A percentile compares a stretch with the other conserved stretches of the same genome.
Evolutionary conservation across 352 stramenopile species (phyloP).

Genomic region (Pythium brassicae): DNA sequence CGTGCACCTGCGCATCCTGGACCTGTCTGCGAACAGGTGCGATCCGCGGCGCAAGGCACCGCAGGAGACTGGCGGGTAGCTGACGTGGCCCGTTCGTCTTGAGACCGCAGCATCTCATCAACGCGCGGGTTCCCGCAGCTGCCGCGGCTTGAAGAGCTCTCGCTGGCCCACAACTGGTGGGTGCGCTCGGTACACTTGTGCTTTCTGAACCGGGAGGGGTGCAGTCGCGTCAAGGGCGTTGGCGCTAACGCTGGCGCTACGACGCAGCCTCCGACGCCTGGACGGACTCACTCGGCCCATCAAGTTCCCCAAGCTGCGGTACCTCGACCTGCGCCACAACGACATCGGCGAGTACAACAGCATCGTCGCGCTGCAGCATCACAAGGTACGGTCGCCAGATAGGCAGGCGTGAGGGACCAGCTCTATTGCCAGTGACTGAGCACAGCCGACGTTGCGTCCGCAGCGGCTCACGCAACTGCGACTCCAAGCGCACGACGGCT

Average conservation of each 20-base stretch:
- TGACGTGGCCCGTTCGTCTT: not conserved
- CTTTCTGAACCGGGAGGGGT: no score
- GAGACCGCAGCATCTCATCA: constrained; percentile 34
- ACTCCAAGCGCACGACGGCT: constrained; percentile 50
- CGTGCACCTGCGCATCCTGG: constrained; percentile 57
- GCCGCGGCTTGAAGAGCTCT: constrained; percentile 62
- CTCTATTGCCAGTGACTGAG: no score
- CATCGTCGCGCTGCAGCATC: constrained; percentile 39
- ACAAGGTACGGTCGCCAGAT: constrained; percentile 35
- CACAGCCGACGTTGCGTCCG: not conserved
- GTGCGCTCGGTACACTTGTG: no score
- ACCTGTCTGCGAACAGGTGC: constrained; percentile 75
- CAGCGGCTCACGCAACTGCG: constrained; percentile 55
- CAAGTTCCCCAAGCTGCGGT: constrained; percentile 69
- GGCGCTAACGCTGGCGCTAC: not conserved
- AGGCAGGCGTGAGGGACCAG: no score
- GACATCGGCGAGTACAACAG: constrained; percentile 34
- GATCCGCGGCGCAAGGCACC: not conserved
- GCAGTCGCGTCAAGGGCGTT: no score
- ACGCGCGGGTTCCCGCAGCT: constrained; percentile 59
- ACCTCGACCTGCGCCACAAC: constrained; percentile 72
- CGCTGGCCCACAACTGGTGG: constrained; percentile 69
- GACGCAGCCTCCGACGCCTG: constrained; percentile 32
- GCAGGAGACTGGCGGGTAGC: no score
- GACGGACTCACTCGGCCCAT: constrained; percentile 54